Conservation (phyloP, 139 green algal species). For the Eudorina sp. region DNA sequence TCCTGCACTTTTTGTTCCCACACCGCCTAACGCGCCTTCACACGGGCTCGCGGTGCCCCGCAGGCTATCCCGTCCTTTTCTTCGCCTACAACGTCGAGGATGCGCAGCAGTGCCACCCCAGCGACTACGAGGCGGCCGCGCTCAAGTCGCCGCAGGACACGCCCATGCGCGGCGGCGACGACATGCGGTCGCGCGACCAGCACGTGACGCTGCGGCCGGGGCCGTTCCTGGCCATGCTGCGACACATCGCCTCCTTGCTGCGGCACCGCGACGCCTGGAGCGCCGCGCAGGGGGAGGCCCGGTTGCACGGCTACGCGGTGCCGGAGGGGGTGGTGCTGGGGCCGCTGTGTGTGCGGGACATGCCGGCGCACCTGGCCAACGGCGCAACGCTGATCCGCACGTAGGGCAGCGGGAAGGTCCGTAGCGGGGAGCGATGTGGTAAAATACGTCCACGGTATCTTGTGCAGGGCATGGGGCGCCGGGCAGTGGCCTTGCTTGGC, state of each 20-base stretch:
- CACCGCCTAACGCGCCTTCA: too few relatives aligned
- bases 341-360: constrained; percentile 1
- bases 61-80: background rate
- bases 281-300: background rate
- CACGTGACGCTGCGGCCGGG: background rate
- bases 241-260: constrained; percentile 6
- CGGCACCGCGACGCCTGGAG: background rate
- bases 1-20: too few relatives aligned
- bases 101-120: constrained; percentile 5
- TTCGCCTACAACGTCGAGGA: constrained; percentile 42
- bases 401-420: too few relatives aligned
- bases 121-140: constrained; percentile 21
- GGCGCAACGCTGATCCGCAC: background rate
- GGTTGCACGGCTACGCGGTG: background rate
- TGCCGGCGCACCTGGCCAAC: background rate
- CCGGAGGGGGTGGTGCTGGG: constrained; percentile 1
- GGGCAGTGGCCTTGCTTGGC: too few relatives aligned
- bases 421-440: too few relatives aligned
- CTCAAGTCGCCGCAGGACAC: background rate
- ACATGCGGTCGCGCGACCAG: constrained; percentile 27
- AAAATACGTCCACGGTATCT: too few relatives aligned
- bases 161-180: background rate
- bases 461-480: too few relatives aligned
- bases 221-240: constrained; percentile 6
- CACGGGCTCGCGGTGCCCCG: background rate